These are phyloP conservation scores for Piper longum DNA, from an alignment of 164 flowering plant genomes.

Conservation along the genomic window DNA sequence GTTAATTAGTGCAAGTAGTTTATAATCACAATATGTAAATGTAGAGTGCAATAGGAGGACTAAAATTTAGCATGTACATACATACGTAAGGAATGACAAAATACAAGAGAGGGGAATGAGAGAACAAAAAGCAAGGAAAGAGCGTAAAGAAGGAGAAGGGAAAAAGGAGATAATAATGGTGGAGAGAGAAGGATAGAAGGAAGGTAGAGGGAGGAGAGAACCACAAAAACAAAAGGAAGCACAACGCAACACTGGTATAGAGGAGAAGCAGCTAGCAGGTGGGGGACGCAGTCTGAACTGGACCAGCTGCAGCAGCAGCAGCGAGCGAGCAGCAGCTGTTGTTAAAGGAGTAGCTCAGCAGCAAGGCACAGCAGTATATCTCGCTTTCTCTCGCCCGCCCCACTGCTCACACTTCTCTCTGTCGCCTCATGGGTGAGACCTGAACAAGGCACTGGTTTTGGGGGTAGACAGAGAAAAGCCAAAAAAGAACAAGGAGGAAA, in stretches of 20 bases:
- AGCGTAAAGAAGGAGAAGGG: not conserved
- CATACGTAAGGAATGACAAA: not conserved
- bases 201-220: not conserved
- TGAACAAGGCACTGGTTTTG: not conserved
- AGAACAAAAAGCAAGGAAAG: not conserved
- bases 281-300: not conserved
- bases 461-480: not conserved
- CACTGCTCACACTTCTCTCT: not conserved
- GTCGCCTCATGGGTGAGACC: not conserved
- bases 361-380: too few species aligned
- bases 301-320: not conserved
- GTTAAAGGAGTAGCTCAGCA: too few species aligned
- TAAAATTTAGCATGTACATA: too few species aligned
- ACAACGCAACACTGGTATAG: not conserved
- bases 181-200: not conserved
- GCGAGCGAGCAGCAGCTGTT: not conserved
- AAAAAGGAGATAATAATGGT: not conserved
- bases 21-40: too few species aligned
- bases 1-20: too few species aligned
- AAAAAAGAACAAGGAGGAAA: too few species aligned
- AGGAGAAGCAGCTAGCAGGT: too few species aligned
- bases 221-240: too few species aligned
- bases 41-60: too few species aligned
- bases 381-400: not conserved
- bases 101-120: not conserved